Conservation (phyloP, 129 eudicot genomes). For the Chrysanthemum makinoi region DNA sequence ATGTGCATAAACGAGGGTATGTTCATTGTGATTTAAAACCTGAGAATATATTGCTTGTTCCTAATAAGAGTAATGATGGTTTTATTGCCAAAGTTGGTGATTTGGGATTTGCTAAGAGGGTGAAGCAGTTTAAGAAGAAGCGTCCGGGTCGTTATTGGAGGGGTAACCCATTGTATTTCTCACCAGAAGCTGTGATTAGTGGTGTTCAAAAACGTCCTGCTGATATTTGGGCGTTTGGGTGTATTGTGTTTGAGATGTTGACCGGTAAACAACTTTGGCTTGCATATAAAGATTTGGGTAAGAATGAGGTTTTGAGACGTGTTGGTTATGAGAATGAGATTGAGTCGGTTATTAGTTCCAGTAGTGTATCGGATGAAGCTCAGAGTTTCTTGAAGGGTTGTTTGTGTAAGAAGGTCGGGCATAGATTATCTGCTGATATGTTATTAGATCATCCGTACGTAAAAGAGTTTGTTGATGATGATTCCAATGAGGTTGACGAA, state of each 20-base stretch:
- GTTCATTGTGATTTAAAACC: constrained; percentile 81
- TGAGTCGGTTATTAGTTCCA: constrained; percentile 40
- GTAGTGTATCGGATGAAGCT: constrained; percentile 40
- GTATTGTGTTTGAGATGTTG: too few species aligned
- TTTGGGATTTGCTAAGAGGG: too few species aligned
- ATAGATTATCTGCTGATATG: constrained; percentile 38
- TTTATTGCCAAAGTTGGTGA: too few species aligned
- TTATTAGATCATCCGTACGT: constrained; percentile 31
- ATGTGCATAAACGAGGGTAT: constrained; percentile 48
- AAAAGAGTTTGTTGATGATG: constrained; percentile 45
- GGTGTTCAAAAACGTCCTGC: too few species aligned
- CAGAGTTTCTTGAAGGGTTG: constrained; percentile 61
- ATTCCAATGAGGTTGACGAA: constrained; percentile 15
- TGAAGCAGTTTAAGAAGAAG: too few species aligned
- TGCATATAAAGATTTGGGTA: constrained; percentile 30
- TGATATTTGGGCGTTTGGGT: too few species aligned
- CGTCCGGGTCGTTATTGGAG: too few species aligned
- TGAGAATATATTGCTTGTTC: constrained; percentile 36
- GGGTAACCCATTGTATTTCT: too few species aligned
- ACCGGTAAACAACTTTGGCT: too few species aligned
- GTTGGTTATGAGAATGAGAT: constrained; percentile 50
- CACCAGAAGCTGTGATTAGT: too few species aligned
- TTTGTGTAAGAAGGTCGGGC: constrained; percentile 45
- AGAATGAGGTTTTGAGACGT: constrained; percentile 40
- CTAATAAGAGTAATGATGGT: too few species aligned